Conservation (phyloP, 345 rosid genomes). For the Moricandia moricandioides region DNA sequence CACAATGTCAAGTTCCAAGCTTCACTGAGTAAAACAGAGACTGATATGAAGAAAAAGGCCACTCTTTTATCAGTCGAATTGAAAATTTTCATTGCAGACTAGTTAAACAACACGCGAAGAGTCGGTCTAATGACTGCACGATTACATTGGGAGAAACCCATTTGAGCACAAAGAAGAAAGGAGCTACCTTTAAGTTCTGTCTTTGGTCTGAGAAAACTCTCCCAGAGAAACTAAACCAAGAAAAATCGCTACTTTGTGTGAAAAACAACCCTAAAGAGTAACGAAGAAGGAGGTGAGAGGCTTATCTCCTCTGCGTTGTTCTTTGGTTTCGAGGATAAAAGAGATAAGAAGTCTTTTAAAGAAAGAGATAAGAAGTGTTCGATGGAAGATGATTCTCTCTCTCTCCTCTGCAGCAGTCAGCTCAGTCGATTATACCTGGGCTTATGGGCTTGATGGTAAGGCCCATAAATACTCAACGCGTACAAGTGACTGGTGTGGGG, state of each 20-base stretch:
- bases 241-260: neutral
- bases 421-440: neutral
- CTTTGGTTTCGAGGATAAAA: neutral
- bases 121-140: neutral
- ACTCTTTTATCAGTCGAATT: neutral
- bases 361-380: neutral
- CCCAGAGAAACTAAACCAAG: neutral
- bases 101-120: neutral
- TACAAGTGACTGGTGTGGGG: neutral
- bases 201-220: slow-evolving; percentile 8
- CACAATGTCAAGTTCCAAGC: neutral
- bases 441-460: neutral
- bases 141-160: slow-evolving; percentile 1
- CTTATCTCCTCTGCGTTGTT: slow-evolving; percentile 27
- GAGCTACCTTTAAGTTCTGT: slow-evolving; percentile 28
- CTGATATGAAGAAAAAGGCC: neutral
- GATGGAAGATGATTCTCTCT: neutral
- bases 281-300: slow-evolving; percentile 12
- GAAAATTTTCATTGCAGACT: neutral
- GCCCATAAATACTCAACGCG: neutral
- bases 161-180: neutral
- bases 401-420: neutral
- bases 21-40: neutral
- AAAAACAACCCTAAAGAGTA: neutral
- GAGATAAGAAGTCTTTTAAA: neutral